Percentiles rank a stretch among this genome's conserved stretches.
phyloP scores from a whole-genome alignment of 257 asterid genomes.

The Solanum tarapatanum region DNA sequence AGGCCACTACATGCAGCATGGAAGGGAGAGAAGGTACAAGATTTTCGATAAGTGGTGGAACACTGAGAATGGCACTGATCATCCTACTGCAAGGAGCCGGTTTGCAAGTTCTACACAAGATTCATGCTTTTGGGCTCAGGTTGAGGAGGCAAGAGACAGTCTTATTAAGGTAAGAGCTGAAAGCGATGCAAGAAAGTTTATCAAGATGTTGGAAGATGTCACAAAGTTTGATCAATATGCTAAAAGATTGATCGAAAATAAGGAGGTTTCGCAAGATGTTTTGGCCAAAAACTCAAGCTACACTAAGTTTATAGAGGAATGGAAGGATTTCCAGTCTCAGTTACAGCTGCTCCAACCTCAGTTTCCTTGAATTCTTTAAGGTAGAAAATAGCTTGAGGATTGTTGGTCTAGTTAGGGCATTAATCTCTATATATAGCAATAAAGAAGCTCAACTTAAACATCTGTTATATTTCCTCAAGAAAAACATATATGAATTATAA shows the following conservation, averaged over 20 bases:
- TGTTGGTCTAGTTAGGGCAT: neutral
- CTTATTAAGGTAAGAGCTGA: slow-evolving; percentile 28
- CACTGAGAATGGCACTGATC: slow-evolving; percentile 19
- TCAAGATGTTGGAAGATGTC: slow-evolving; percentile 26
- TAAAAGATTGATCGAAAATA: slow-evolving; percentile 39
- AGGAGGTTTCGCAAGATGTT: slow-evolving; percentile 74
- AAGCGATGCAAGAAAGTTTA: slow-evolving; percentile 26
- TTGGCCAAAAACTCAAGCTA: slow-evolving; percentile 70
- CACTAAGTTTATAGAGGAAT: slow-evolving; percentile 48
- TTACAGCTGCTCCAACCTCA: slow-evolving; percentile 29
- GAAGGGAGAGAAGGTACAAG: slow-evolving; percentile 61
- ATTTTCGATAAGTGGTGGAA: slow-evolving; percentile 86
- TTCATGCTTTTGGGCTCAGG: slow-evolving; percentile 84
- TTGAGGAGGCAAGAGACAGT: slow-evolving; percentile 65
- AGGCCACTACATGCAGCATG: slow-evolving; percentile 67
- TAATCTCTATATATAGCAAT: neutral
- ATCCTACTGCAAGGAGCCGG: slow-evolving; percentile 34
- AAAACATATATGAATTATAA: neutral
- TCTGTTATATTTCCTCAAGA: neutral
- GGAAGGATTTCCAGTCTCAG: slow-evolving; percentile 41
- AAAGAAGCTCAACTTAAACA: neutral
- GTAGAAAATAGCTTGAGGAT: neutral
- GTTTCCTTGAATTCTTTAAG: slow-evolving; percentile 20
- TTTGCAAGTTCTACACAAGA: slow-evolving; percentile 74
- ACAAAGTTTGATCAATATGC: slow-evolving; percentile 58